A percentile compares a stretch with the other conserved stretches of the same genome.
phyloP scores from a whole-genome alignment of 2,329 filamentous ascomycete genomes.

The Exophiala xenobiotica region DNA sequence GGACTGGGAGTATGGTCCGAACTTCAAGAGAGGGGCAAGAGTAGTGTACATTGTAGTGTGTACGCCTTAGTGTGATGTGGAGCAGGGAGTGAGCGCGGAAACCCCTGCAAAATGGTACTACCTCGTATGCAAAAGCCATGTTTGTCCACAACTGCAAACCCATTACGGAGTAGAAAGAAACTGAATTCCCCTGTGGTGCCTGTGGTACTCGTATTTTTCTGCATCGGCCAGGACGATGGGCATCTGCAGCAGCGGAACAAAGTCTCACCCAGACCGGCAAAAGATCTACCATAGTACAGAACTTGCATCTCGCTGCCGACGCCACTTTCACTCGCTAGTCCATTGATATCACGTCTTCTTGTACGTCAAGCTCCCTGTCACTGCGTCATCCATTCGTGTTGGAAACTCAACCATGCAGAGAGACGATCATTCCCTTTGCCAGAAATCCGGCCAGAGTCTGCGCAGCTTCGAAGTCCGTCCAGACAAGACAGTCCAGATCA shows the following conservation, averaged over 20 bases:
- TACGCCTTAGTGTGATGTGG: too few relatives aligned
- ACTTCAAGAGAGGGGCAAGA: neutral
- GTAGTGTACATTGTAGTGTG: too few relatives aligned
- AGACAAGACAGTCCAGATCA: too few relatives aligned
- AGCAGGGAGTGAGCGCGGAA: neutral
- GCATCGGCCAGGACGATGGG: slow-evolving; percentile 16
- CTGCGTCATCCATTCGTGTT: slow-evolving; percentile 1
- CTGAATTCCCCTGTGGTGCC: too few relatives aligned
- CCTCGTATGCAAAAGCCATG: too few relatives aligned
- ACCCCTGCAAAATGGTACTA: neutral
- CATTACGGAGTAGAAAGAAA: too few relatives aligned
- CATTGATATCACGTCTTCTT: neutral
- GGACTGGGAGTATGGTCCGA: neutral
- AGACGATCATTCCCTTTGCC: neutral
- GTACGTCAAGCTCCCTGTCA: slow-evolving; percentile 3
- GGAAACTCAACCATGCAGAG: neutral
- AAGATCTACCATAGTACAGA: too few relatives aligned
- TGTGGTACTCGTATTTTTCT: too few relatives aligned
- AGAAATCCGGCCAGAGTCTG: too few relatives aligned
- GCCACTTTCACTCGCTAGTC: neutral
- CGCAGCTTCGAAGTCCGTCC: too few relatives aligned
- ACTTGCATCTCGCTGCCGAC: neutral
- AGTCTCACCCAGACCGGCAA: neutral
- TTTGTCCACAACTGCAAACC: too few relatives aligned
- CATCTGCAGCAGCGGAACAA: neutral